These are phyloP conservation scores for Miscanthus sacchariflorus DNA, from an alignment of 202 grass and related monocot genomes.

Conservation along the genomic window DNA sequence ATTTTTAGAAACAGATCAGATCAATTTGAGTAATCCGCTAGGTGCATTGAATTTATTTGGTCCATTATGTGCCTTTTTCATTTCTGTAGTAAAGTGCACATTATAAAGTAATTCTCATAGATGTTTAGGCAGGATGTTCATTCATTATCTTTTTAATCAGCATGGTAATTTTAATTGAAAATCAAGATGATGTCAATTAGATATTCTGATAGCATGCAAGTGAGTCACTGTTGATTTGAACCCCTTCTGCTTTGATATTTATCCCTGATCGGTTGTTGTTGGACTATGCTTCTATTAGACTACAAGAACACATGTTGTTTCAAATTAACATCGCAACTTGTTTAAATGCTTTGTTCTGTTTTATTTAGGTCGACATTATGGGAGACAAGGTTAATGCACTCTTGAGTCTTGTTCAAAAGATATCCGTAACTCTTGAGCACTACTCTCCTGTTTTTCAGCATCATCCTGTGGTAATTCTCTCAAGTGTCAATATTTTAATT, in stretches of 20 bases:
- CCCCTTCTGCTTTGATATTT: conserved; percentile 13
- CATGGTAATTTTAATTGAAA: neutral
- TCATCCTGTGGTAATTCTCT: conserved; percentile 79
- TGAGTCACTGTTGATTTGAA: conserved; percentile 30
- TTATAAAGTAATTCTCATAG: neutral
- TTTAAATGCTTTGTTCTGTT: conserved; percentile 33
- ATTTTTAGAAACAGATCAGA: neutral
- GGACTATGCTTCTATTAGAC: conserved; percentile 8
- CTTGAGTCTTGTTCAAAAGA: conserved; percentile 78
- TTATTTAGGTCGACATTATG: conserved; percentile 72
- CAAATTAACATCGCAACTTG: conserved; percentile 24
- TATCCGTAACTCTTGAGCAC: conserved; percentile 76
- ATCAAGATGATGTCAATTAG: conserved; percentile 11
- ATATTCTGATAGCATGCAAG: neutral
- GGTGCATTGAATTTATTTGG: conserved; percentile 18
- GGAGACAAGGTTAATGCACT: conserved; percentile 84
- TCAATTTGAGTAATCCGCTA: neutral
- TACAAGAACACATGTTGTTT: conserved; percentile 20
- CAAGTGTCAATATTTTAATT: conserved; percentile 34
- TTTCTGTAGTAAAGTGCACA: conserved; percentile 19
- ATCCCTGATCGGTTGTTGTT: conserved; percentile 17
- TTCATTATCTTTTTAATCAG: conserved; percentile 5
- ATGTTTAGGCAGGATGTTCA: conserved; percentile 15
- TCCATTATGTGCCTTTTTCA: neutral
- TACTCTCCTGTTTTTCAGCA: conserved; percentile 84